Evolutionary conservation across 2,329 filamentous ascomycete genomes (phyloP).

Genomic region (Parasarocladium wereldwijsianum): DNA sequence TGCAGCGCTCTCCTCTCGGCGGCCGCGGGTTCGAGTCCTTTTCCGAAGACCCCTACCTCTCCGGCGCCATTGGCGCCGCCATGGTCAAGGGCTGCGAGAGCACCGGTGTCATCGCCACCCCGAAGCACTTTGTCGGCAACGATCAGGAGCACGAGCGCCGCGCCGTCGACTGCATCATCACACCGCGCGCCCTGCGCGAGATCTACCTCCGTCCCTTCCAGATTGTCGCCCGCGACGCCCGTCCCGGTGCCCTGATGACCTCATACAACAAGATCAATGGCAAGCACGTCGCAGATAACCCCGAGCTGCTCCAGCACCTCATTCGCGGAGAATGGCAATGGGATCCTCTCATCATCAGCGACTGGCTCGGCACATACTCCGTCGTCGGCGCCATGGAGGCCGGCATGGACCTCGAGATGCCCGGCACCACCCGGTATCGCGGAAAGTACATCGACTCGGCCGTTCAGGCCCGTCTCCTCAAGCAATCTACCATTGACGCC

Average conservation of each 20-base stretch:
- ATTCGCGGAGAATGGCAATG: constrained; percentile 29
- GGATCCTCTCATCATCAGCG: constrained; percentile 29
- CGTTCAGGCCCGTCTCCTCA: constrained; percentile 9
- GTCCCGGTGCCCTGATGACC: constrained; percentile 30
- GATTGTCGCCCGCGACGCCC: constrained; percentile 24
- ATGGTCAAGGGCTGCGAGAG: constrained; percentile 29
- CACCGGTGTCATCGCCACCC: constrained; percentile 24
- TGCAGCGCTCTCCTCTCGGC: constrained; percentile 30
- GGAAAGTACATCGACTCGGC: constrained; percentile 10
- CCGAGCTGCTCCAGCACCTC: constrained; percentile 21
- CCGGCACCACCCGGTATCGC: constrained; percentile 15
- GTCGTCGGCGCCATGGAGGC: constrained; percentile 17
- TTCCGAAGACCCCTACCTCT: constrained; percentile 30
- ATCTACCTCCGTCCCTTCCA: constrained; percentile 31
- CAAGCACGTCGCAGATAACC: constrained; percentile 25
- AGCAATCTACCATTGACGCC: constrained; percentile 11
- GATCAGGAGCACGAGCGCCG: constrained; percentile 19
- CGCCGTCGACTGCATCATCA: constrained; percentile 15
- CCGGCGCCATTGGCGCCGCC: constrained; percentile 26
- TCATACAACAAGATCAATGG: constrained; percentile 32
- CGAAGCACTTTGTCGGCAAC: constrained; percentile 32
- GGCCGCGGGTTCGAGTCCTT: constrained; percentile 33
- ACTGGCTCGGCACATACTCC: constrained; percentile 26
- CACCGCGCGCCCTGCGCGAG: constrained; percentile 16
- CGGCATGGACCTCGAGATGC: constrained; percentile 20